Evolutionary conservation across 75 land plant species (phyloP), one percentile per base, ranked within the genome.

Genomic region (Picea glauca): DNA sequence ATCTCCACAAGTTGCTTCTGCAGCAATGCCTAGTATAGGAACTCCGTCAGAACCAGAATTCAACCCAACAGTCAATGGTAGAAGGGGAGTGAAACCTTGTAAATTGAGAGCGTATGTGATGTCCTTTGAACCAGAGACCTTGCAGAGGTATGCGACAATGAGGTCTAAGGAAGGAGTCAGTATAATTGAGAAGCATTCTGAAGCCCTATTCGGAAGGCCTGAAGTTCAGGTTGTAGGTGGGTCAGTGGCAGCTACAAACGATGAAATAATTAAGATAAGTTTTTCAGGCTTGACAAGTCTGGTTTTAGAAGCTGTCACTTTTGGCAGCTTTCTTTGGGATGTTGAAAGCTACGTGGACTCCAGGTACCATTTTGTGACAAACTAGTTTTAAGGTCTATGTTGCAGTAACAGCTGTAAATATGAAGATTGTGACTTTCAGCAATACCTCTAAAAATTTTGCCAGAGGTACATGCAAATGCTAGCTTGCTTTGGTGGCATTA

Each of bases 301-400:
- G 26, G 87, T 90, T 17, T 58, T 90, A 74, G 91, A 90, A 79
- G 90, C 91, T 57, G 87, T 82, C 5, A 86, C 91, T 11, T 88
- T 90, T 81, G 91, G 91, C 13, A 82, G 91, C 26, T 88, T 86
- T 80, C 80, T 90, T 21, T 88, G 91, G 91, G 91, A 90, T 74
- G 91, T 79, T 23, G 91, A 88, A 78, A 77, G 85, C 75, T 85
- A 84, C 76, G 91, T 90, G 11, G 91, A 90, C 38, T 74, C 87
- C n/a, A 78, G 82, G 72, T 90, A 87, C 61, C 78, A 79, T 68
- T 81, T 90, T 72, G 83, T 84, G 12, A 35, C 78, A 23, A 85
- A 82, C 14, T 81, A 80, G 43, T 15, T 5, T 66, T 50, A 50
- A 50, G 33, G 32, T 17, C 5, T 17, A 15, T 35, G 38, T 66